A percentile compares a stretch with the other conserved stretches of the same genome.
Evolutionary conservation across 2,329 filamentous ascomycete genomes (phyloP).

Genomic region (Alternaria conjuncta): DNA sequence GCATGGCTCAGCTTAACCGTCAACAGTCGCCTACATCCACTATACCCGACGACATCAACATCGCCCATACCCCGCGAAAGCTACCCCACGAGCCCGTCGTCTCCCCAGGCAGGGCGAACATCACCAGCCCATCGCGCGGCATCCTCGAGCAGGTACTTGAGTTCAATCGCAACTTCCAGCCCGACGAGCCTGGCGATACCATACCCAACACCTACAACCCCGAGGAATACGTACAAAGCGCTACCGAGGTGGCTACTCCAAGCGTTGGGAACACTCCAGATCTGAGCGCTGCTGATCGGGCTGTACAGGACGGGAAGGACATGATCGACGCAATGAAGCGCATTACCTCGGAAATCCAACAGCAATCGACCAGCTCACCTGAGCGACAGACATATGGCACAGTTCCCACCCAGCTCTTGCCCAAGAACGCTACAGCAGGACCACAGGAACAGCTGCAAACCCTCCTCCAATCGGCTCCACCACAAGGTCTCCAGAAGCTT

Average conservation of each 20-base stretch:
- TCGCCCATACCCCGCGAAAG: constrained; percentile 16
- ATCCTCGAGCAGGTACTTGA: constrained; percentile 36
- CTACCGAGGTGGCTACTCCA: constrained; percentile 57
- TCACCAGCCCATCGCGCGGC: constrained; percentile 24
- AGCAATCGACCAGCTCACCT: constrained; percentile 21
- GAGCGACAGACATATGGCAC: constrained; percentile 23
- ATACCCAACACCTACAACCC: constrained; percentile 46
- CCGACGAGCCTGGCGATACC: constrained; percentile 42
- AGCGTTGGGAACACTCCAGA: constrained; percentile 53
- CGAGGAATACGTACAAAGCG: constrained; percentile 53
- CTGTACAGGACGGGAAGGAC: constrained; percentile 45
- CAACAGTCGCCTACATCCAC: constrained; percentile 42
- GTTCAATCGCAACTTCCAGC: constrained; percentile 41
- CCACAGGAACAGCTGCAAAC: constrained; percentile 42
- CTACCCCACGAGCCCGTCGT: constrained; percentile 25
- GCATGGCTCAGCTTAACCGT: constrained; percentile 27
- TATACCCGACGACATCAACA: constrained; percentile 34
- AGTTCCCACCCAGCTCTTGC: constrained; percentile 30
- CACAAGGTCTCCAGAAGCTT: constrained; percentile 43
- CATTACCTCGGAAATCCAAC: constrained; percentile 32
- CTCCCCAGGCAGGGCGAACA: constrained; percentile 22
- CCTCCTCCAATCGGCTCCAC: constrained; percentile 39
- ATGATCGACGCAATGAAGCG: constrained; percentile 39
- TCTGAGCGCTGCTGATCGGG: constrained; percentile 41
- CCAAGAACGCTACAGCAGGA: constrained; percentile 29